Evolutionary conservation across 768 basidiomycete species (phyloP).

Genomic region (Lactarius quietus): DNA sequence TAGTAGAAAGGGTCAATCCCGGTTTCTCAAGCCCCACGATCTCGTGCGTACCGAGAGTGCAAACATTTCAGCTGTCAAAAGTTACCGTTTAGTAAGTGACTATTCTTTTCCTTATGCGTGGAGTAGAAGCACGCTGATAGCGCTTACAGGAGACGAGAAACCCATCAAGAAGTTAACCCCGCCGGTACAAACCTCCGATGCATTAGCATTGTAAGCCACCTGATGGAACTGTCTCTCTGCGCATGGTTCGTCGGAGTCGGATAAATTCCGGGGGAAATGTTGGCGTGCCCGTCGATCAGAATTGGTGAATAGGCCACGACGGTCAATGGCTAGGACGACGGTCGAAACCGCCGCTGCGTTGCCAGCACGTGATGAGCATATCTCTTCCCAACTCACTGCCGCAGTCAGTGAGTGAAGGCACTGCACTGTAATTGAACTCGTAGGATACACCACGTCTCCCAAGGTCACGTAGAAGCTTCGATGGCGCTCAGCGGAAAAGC

Average conservation of each 20-base stretch:
- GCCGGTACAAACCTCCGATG: not conserved
- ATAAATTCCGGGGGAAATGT: no score
- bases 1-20: not conserved
- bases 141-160: not conserved
- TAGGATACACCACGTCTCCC: not conserved
- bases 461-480: not conserved
- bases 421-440: not conserved
- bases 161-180: not conserved
- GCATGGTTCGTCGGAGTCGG: not conserved
- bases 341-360: no score
- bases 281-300: no score
- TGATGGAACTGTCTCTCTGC: not conserved
- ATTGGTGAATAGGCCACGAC: no score
- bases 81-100: not conserved
- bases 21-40: not conserved
- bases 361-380: no score
- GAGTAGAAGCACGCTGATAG: not conserved
- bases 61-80: not conserved
- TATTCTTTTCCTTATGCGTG: not conserved
- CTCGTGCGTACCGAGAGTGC: not conserved
- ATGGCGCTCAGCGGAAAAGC: not conserved
- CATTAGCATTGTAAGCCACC: not conserved
- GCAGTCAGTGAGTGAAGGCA: not conserved
- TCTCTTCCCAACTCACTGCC: not conserved
- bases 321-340: no score